These are phyloP conservation scores for Coemansia sp. DNA, from an alignment of 192 early-diverging fungal species.

Conservation along the genomic window DNA sequence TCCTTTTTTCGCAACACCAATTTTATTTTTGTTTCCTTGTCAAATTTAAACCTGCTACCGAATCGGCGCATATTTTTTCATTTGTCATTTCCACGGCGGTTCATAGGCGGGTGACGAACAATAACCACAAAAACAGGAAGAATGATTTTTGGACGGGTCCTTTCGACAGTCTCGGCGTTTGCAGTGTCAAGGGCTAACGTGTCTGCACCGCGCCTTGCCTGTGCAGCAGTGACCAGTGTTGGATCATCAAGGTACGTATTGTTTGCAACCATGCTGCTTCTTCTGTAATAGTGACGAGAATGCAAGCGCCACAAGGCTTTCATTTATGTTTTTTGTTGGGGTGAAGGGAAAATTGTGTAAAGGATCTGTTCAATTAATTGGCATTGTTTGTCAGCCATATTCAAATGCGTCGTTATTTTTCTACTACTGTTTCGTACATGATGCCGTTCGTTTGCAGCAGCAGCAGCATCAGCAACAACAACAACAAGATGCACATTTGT, in stretches of 20 bases:
- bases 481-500: not conserved
- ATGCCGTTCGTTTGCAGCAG: not conserved
- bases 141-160: constrained; percentile 13
- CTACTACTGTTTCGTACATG: not conserved
- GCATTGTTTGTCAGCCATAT: not conserved
- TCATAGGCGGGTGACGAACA: not conserved
- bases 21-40: not conserved
- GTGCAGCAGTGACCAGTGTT: constrained; percentile 1
- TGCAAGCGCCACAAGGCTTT: constrained; percentile 1
- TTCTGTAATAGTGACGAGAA: not conserved
- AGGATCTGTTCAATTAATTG: constrained; percentile 5
- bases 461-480: not conserved
- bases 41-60: not conserved
- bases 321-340: not conserved
- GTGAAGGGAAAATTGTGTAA: not conserved
- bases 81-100: not conserved
- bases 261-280: not conserved
- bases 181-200: not conserved
- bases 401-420: not conserved
- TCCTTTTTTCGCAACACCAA: not conserved
- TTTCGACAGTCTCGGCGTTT: constrained; percentile 10
- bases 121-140: not conserved
- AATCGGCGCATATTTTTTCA: not conserved
- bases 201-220: constrained; percentile 6
- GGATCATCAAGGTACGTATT: constrained; percentile 8